Evolutionary conservation across 2,329 filamentous ascomycete genomes (phyloP), one percentile per base, ranked within the genome.

Genomic region (Aspergillus brunneoviolaceus): DNA sequence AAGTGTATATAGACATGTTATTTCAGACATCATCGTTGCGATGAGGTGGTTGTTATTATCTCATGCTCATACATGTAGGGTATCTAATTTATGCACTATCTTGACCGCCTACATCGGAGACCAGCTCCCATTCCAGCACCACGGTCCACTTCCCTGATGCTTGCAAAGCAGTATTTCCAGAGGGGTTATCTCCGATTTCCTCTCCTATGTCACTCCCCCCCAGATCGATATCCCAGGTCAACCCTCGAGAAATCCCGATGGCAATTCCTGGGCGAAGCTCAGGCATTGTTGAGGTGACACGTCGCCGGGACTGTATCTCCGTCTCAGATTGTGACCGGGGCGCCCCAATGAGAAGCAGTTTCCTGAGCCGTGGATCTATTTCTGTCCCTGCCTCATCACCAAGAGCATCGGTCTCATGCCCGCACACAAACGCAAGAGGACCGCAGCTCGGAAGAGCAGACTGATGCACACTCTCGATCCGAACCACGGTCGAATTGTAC

Each of bases 51-150:
- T 29, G 7, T 35, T 52, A 33, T 52, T 19, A 39, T 51, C 51
- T 57, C 33, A 48, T 59, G 49, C 49, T 29, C 35, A 48, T 35
- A 12, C 12, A 45, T 53, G 47, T 49, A 55, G 42, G 39, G 39
- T 45, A n/a, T 45, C 39, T 45, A 16, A 19, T n/a, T 45, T 45
- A 45, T 48, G 21, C 14, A 35, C 29, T 12, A 51, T 45, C 51
- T 50, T 55, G 3, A 23, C 31, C 29, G 33, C 14, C 21, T 45
- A 58, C n/a, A 5, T 45, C 16, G 6, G 51, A 57, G 29, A 72
- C 29, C n/a, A 78, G 49, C 60, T 77, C 74, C 77, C 77, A 79
- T 60, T 78, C 74, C 67, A 76, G 70, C 23, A 69, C 71, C 23
- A 79, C 70, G 14, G 74, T 62, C 74, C 77, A 79, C 27, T 59